Conservation (phyloP, 441 rosid species). For the Populus tomentosa region DNA sequence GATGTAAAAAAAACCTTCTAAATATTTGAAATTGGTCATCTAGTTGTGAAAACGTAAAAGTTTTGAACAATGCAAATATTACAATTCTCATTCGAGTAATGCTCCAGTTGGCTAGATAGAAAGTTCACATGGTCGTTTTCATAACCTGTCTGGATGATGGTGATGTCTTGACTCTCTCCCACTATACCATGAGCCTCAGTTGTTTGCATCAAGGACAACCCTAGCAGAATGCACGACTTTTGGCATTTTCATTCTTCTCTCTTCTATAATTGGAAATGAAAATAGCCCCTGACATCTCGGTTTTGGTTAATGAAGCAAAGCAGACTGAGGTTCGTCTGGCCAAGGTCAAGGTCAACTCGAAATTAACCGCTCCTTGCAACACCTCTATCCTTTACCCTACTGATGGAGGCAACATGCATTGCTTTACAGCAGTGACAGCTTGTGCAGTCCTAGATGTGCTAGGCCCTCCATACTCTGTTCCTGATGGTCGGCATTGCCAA, state of each 20-base stretch:
- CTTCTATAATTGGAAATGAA: not conserved
- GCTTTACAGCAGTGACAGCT: conserved; percentile 78
- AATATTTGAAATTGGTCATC: not conserved
- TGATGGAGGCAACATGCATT: conserved; percentile 94
- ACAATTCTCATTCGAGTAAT: not conserved
- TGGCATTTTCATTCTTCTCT: not conserved
- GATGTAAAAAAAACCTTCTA: not conserved
- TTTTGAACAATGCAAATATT: not conserved
- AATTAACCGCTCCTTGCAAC: conserved; percentile 71
- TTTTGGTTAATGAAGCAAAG: conserved; percentile 8
- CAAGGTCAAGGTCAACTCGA: conserved; percentile 61
- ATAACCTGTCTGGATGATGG: not conserved
- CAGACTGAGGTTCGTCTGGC: conserved; percentile 38
- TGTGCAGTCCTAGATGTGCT: conserved; percentile 91
- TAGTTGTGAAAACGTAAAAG: not conserved
- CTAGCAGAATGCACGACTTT: not conserved
- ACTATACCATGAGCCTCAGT: not conserved
- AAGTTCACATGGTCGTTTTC: not conserved
- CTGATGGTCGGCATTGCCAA: conserved; percentile 80
- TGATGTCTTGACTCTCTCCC: not conserved
- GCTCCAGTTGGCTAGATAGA: not conserved
- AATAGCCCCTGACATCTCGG: not conserved
- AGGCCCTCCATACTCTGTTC: conserved; percentile 78
- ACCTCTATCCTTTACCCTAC: conserved; percentile 79
- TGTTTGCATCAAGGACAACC: not conserved